Evolutionary conservation across 2,329 filamentous ascomycete genomes (phyloP), one percentile per base, ranked within the genome.

Genomic region (Podosphaera fusca): DNA sequence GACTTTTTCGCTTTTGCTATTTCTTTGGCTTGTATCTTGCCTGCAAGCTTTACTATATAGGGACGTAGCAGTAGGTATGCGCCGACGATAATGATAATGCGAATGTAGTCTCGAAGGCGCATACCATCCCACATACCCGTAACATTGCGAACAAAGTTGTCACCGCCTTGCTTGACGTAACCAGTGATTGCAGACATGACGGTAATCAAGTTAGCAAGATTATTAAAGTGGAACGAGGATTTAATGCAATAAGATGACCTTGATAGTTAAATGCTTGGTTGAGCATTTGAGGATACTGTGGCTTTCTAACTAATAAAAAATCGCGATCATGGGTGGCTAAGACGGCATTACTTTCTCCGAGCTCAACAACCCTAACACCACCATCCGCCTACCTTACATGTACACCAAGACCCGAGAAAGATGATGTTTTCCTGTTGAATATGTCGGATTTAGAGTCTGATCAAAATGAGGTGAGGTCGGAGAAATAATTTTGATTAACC

Each of bases 31-130:
- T 85, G 80, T 60, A 75, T 70, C 64, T 77, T 79, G 59, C 75
- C 78, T 63, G 80, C 80, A 42, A 80, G 69, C 65, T 82, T 83
- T 64, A 89, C 74, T 55, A 89, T 69, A 67, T 87, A 87, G 0
- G 85, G 85, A 0, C 87, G 80, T 31, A 87, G 64, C 56, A 92
- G 75, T 61, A 81, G 67, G 72, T 90, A 94, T 57, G 78, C 81
- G 64, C 86, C 79, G 29, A 87, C 77, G 60, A 87, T 77, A 62
- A 80, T 75, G 62, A 87, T 70, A 58, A 92, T 74, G 53, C 86
- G 84, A 63, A 92, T 75, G 73, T 75, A 80, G 47, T 75, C 71
- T 62, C 78, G 70, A 9, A 68, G 64, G 1, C 73, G 71, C 72
- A 81, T 74, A 60, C 69, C 70, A 60, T 69, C 68, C 61, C 82